Evolutionary conservation across 345 rosid species (phyloP), one percentile per base, ranked within the genome.

Genomic region (Rhodomyrtus tomentosa): DNA sequence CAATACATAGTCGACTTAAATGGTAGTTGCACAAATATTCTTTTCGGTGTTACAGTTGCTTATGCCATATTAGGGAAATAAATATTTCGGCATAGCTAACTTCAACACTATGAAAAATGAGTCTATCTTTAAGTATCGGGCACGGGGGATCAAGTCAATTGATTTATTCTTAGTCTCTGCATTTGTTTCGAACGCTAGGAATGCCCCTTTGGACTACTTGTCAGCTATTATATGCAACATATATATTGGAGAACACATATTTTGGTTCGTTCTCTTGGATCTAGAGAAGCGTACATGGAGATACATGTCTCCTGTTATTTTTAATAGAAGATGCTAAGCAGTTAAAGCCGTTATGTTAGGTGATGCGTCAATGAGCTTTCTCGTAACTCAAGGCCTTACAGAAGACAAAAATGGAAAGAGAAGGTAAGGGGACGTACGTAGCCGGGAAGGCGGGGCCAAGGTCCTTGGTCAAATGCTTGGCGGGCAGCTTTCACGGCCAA

Each of bases 381-480:
- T 45, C 9, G 49, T 45, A 45, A 45, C 49, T 45, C 49, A 45
- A 9, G 49, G 49, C 49, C 10, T 45, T 8, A 8, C 49, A 1
- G 18, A 38, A 48, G 40, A 29, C 0, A 27, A 24, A 13, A 18
- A 14, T 11, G 29, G 3, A 27, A 12, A 14, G 29, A 5, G 32
- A 56, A 50, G 16, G 5, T 2, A 5, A 38, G 22, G 25, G 36
- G 12, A 86, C 94, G 20, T 89, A 95, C 98, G 58, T 52, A 89
- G 56, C 95, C 97, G 50, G 92, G 52, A 85, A 91, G 82, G 81
- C 96, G 94, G 21, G 94, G 93, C 96, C 96, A 93, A 18, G 94
- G 95, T 21, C 96, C 96, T 59, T 88, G 81, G 40, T 93, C 96
- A 59, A 91, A 93, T 53, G 96, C 96, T 15, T 86, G 85, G 59